These are phyloP conservation scores for Colletotrichum sp. DNA, from an alignment of 2,329 filamentous ascomycete genomes.

Conservation along the genomic window DNA sequence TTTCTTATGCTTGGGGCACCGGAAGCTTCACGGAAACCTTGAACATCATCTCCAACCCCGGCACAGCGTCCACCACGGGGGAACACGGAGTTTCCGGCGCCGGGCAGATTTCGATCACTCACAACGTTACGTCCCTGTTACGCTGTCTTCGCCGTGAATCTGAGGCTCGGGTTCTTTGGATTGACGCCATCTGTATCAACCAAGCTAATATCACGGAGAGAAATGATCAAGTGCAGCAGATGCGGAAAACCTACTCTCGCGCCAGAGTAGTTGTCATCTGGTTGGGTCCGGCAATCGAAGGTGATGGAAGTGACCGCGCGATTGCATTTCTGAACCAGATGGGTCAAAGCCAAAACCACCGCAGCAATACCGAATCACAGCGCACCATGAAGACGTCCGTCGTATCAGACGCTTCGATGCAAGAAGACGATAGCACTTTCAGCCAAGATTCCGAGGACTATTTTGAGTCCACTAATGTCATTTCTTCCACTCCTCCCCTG, in stretches of 20 bases:
- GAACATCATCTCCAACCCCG: not conserved
- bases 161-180: constrained; percentile 12
- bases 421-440: too few relatives aligned
- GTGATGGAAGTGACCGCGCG: not conserved
- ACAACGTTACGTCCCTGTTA: not conserved
- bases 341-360: not conserved
- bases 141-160: constrained; percentile 10
- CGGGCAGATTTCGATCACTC: not conserved
- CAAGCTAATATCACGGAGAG: constrained; percentile 14
- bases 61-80: not conserved
- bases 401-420: too few relatives aligned
- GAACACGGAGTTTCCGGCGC: not conserved
- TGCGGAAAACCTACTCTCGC: constrained; percentile 10
- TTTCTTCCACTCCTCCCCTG: too few relatives aligned
- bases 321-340: not conserved
- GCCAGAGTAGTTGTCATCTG: constrained; percentile 11
- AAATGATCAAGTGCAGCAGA: constrained; percentile 11
- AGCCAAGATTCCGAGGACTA: too few relatives aligned
- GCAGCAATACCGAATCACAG: not conserved
- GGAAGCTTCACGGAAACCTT: not conserved
- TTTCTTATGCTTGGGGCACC: constrained; percentile 26
- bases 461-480: too few relatives aligned
- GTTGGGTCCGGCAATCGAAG: not conserved
- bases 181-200: constrained; percentile 24
- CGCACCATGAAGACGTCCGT: too few relatives aligned